A percentile compares a stretch with the other conserved stretches of the same genome.
Evolutionary conservation across 805 yeast genomes (phyloP).

Genomic region (Torulaspora franciscae): DNA sequence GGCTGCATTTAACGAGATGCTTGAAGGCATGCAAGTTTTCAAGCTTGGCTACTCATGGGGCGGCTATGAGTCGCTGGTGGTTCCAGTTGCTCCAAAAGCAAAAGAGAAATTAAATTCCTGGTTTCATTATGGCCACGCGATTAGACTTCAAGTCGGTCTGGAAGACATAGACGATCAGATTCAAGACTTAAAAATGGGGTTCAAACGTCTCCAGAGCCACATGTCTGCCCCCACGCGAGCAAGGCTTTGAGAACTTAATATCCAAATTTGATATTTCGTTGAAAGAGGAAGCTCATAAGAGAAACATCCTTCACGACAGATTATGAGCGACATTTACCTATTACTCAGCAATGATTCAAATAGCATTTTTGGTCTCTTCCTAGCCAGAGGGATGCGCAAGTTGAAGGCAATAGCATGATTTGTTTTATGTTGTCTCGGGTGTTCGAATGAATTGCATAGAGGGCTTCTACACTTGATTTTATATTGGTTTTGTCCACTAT

Average conservation of each 20-base stretch:
- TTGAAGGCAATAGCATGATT: no score
- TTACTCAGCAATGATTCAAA: no score
- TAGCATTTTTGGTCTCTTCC: no score
- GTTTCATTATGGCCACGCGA: constrained; percentile 6
- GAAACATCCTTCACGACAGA: no score
- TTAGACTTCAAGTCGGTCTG: constrained; percentile 13
- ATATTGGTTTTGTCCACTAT: no score
- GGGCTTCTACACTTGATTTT: no score
- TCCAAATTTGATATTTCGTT: neutral
- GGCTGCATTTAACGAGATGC: constrained; percentile 8
- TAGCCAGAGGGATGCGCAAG: no score
- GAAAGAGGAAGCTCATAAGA: no score
- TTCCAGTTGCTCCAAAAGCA: constrained; percentile 5
- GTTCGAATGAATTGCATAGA: no score
- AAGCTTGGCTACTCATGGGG: constrained; percentile 17
- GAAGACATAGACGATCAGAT: constrained; percentile 7
- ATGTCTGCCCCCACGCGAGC: neutral
- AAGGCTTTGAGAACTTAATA: neutral
- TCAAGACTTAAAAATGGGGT: neutral
- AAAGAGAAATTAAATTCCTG: constrained; percentile 4
- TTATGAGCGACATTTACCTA: no score
- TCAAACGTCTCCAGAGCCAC: neutral
- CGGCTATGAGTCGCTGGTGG: constrained; percentile 14
- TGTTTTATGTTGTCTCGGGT: no score
- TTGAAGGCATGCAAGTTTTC: constrained; percentile 12